Percentiles rank a stretch among this genome's conserved stretches.
phyloP scores from a whole-genome alignment of 2,329 filamentous ascomycete genomes.

The Aspergillus bombycis region DNA sequence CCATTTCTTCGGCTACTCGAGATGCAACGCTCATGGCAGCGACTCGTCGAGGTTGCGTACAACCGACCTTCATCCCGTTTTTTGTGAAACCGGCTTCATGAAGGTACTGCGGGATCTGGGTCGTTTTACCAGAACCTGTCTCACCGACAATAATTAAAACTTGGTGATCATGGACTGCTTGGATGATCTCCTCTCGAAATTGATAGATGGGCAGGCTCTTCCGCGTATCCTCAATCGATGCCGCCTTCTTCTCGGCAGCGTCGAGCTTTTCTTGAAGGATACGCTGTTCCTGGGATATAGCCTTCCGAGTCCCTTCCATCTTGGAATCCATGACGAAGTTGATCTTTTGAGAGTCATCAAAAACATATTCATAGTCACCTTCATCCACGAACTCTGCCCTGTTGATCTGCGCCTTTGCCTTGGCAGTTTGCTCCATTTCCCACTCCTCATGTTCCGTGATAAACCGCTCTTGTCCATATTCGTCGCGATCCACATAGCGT shows the following conservation, averaged over 20 bases:
- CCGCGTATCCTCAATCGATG: conserved; percentile 86
- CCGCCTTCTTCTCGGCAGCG: conserved; percentile 83
- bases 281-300: conserved; percentile 75
- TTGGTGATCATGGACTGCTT: conserved; percentile 84
- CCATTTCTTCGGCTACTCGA: conserved; percentile 93
- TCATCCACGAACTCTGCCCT: conserved; percentile 74
- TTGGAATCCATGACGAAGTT: conserved; percentile 78
- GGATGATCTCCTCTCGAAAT: conserved; percentile 81
- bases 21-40: conserved; percentile 97
- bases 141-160: conserved; percentile 91
- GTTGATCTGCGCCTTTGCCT: conserved; percentile 83
- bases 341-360: conserved; percentile 87
- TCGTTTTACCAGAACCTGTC: conserved; percentile 94
- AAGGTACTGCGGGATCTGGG: conserved; percentile 90
- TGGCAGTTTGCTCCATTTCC: conserved; percentile 86
- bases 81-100: conserved; percentile 90
- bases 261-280: conserved; percentile 80
- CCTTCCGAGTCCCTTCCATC: conserved; percentile 71
- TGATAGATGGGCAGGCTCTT: conserved; percentile 89
- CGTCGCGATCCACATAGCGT: conserved; percentile 83
- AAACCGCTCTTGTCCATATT: conserved; percentile 84
- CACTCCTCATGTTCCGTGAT: conserved; percentile 95
- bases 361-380: conserved; percentile 87
- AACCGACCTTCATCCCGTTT: conserved; percentile 80
- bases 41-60: conserved; percentile 91